Conservation (phyloP, 805 yeast species). For the Saccharomycopsis fermentans region DNA sequence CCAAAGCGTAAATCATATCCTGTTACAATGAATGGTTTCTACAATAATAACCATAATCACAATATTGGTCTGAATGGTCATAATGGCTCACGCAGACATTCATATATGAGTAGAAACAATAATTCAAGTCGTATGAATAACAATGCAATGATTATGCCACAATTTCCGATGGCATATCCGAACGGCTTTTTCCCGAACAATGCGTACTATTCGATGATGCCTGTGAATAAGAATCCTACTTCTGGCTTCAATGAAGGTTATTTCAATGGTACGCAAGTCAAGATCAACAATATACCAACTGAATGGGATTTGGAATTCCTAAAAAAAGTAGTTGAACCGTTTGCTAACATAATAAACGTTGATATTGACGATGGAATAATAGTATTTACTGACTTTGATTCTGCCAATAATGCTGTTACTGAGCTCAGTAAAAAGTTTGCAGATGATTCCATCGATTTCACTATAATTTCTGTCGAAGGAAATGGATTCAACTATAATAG, state of each 20-base stretch:
- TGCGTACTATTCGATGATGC: neutral
- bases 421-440: neutral
- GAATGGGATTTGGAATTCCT: neutral
- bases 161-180: neutral
- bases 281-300: neutral
- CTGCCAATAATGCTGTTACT: neutral
- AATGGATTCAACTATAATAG: neutral
- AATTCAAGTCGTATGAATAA: neutral
- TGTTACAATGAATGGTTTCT: neutral
- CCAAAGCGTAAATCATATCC: neutral
- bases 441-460: neutral
- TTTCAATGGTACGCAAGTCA: neutral
- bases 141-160: neutral
- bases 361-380: neutral
- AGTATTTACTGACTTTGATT: neutral
- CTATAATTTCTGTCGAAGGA: neutral
- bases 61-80: neutral
- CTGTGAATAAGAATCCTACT: neutral
- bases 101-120: neutral
- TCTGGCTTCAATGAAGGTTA: neutral
- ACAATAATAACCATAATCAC: neutral
- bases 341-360: neutral
- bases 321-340: neutral
- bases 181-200: neutral
- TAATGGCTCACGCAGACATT: neutral